Percentiles rank a stretch among this genome's conserved stretches.
Conservation (phyloP, 2,329 filamentous ascomycete genomes). For the Ceratocystis cubensis region DNA sequence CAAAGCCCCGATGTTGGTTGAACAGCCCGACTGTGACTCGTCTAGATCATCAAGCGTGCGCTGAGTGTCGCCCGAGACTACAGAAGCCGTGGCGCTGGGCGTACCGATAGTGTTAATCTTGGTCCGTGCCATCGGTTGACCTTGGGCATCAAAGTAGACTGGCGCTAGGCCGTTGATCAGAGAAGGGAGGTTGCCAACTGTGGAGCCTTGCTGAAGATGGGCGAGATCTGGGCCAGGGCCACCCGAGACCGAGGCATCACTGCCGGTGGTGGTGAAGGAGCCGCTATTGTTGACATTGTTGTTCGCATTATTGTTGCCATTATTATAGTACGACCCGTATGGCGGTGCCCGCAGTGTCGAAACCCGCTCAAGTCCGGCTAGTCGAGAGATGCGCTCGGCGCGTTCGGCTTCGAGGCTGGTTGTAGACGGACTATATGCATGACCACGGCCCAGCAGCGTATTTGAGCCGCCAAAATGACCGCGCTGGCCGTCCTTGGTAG, state of each 20-base stretch:
- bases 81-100: slow-evolving; percentile 65
- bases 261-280: slow-evolving; percentile 24
- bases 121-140: slow-evolving; percentile 52
- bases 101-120: slow-evolving; percentile 85
- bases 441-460: slow-evolving; percentile 43
- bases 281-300: slow-evolving; percentile 21
- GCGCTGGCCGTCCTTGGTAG: slow-evolving; percentile 91
- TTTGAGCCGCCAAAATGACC: slow-evolving; percentile 47
- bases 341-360: slow-evolving; percentile 54
- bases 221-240: slow-evolving; percentile 39
- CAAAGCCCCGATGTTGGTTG: slow-evolving; percentile 37
- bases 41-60: slow-evolving; percentile 44
- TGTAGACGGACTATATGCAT: slow-evolving; percentile 47
- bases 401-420: slow-evolving; percentile 81
- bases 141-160: slow-evolving; percentile 70
- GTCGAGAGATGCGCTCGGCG: slow-evolving; percentile 85
- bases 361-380: slow-evolving; percentile 81
- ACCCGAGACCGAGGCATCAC: slow-evolving; percentile 25
- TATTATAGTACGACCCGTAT: slow-evolving; percentile 1
- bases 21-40: slow-evolving; percentile 29
- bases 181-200: slow-evolving; percentile 13
- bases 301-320: slow-evolving; percentile 21
- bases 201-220: slow-evolving; percentile 29
- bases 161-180: slow-evolving; percentile 26
- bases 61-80: slow-evolving; percentile 38